Base-by-base conservation (phyloP, 2,329 filamentous ascomycete species). In the Phialocephala sp. region DNA sequence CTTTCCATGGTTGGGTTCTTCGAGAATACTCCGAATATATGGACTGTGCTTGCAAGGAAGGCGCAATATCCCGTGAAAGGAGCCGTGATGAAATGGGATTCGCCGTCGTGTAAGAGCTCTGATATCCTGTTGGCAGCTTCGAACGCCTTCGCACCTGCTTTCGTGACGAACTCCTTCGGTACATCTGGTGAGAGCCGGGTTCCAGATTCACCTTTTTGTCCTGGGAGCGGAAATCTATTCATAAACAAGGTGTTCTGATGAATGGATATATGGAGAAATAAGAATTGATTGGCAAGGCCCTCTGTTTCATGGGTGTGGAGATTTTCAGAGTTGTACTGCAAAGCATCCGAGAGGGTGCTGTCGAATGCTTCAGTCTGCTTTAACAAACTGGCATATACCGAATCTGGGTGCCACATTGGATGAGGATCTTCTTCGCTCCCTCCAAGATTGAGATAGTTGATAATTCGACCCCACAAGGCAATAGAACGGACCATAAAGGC, bases 41-140 rank as follows among this genome's bases (percentile, higher is more conserved):
- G 95, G n/a, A 97, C 91, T 0, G 93, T 97, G 60, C 93, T 95
- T 1, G 94, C 94, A 24, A 94, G 88, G 76, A 97, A 98, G 1
- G 94, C 93, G 72, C 92, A 96, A 77, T 98, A 99, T 1, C 95
- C 94, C 1, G 93, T 91, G 77, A 98, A 98, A 0, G 95, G 95
- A 0, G 94, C 94, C 0, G 93, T 90, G 8, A 98, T 87, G 66
- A 91, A 88, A 75, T 94, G 89, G 14, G 91, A 86, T 73, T 93
- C 90, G 2, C 91, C 88, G 70, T 96, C 92, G 70, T 90, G 89
- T 59, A 98, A 86, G 55, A 98, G 82, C 36, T 90, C 87, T 0
- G 94, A 97, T 62, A 98, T 95, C 69, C 90, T 87, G 74, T 92
- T 93, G 4, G 95, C 95, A 8, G 94, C 92, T 57, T 90, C 87